A percentile compares a stretch with the other conserved stretches of the same genome.
phyloP scores from a whole-genome alignment of 176 grass and related monocot species.

The Typha latifolia region DNA sequence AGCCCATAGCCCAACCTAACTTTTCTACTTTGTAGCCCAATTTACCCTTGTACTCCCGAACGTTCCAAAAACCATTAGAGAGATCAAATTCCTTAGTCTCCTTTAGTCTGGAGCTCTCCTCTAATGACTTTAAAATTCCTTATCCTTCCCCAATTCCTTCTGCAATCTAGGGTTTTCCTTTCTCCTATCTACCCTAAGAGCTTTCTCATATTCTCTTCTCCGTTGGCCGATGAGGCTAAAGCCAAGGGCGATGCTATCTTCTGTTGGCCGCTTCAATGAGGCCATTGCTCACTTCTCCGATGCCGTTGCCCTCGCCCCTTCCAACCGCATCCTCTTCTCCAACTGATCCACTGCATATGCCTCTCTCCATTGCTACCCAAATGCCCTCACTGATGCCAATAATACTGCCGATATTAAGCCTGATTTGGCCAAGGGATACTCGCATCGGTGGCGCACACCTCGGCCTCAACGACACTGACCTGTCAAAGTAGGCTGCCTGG shows the following conservation, averaged over 20 bases:
- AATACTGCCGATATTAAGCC: conserved; percentile 87
- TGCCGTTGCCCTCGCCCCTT: conserved; percentile 24
- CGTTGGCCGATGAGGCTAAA: conserved; percentile 6
- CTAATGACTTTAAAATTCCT: neutral
- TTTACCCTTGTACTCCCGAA: neutral
- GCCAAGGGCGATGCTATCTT: conserved; percentile 17
- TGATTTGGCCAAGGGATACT: conserved; percentile 96
- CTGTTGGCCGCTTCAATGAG: conserved; percentile 29
- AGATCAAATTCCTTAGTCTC: neutral
- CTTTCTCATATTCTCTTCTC: neutral
- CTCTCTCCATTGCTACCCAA: conserved; percentile 70
- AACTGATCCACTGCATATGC: conserved; percentile 94
- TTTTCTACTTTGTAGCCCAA: too few species aligned
- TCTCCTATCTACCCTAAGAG: neutral
- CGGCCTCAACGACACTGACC: conserved; percentile 60
- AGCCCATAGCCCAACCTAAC: too few species aligned
- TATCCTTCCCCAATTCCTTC: neutral
- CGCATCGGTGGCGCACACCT: conserved; percentile 85
- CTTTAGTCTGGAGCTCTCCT: neutral
- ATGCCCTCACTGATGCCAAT: conserved; percentile 64
- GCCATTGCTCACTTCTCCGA: conserved; percentile 40
- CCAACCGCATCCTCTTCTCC: conserved; percentile 60
- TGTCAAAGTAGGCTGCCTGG: too few species aligned
- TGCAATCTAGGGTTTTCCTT: too few species aligned
- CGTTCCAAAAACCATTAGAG: neutral